Base-by-base conservation (phyloP, 495 filamentous ascomycete species). In the Talaromyces adpressus region DNA sequence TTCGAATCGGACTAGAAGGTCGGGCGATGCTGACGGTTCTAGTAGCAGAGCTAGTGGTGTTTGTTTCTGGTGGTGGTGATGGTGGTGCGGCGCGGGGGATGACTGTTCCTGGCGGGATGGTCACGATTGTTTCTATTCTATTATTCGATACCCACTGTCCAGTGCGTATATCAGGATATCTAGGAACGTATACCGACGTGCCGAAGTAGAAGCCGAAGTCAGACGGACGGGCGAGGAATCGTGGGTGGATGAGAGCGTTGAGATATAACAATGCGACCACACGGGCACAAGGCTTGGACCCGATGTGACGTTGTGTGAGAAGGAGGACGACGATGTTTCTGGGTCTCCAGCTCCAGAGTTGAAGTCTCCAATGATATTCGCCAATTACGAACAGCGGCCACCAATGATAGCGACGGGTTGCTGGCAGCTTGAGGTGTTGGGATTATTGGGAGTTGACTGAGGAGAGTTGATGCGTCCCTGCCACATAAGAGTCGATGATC, bases 291-390 rank as follows among this genome's bases (percentile, higher is more conserved):
- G 68, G 63, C 57, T 54, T 60, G 49, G 56, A 34, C 41, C 70
- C 62, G 67, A 75, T 73, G 68, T 63, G 70, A 75, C 71, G 68
- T 70, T 73, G 70, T 65, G 69, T n/a, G 27, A 41, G n/a, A 16
- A 39, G 7, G n/a, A 30, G 27, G 57, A 47, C 36, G 58, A 60
- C 20, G 58, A 36, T 45, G 20, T 22, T 27, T 16, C 32, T 27
- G n/a, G 27, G 32, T 36, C 32, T 36, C 25, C 23, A 18, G 54
- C 27, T 57, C 23, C 51, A 27, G 32, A 20, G 8, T 22, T 23
- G 34, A 27, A 9, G 34, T 60, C 58, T 23, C 36, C 20, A 45
- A 36, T 47, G 32, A 25, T 60, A 45, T 27, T 45, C 23, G 25
- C n/a, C 20, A 54, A 29, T 25, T 54, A 29, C 22, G 22, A 29